Evolutionary conservation across 352 stramenopile genomes (phyloP), one percentile per base, ranked within the genome.

Genomic region (Blastocystis hominis): DNA sequence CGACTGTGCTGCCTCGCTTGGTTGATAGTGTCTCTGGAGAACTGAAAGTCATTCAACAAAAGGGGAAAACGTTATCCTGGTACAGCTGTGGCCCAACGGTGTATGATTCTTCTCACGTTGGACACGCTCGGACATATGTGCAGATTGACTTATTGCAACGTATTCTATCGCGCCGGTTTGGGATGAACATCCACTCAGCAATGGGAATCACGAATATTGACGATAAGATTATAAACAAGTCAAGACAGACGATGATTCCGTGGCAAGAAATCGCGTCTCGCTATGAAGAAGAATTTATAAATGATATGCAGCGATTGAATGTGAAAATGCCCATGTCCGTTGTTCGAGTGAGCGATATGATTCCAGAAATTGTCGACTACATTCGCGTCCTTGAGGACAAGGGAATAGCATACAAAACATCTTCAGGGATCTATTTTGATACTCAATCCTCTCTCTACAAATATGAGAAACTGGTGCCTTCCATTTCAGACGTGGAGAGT

Each of bases 11-110:
- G 3, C 77, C 77, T 42, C n/a, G 77, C 55, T 30, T 87, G 17
- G 34, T 78, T 3, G 77, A 87, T 59, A 87, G 77, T 61, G 53
- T 87, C 10, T 61, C 36, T 15, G 66, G 66, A 50, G n/a, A 50
- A 20, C 68, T 44, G 30, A 87, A 78, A 47, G 54, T 36, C 17
- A 40, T 87, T 10, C 20, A 56, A 3, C 62, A 86, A 90, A 89
- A 95, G 62, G 91, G 92, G 87, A 93, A 94, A 77, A 92, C 91
- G 59, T 93, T 97, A 86, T 91, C 94, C 34, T 98, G 95, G 96
- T 99, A 99, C 92, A 97, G 96, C 89, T 99, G 97, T 91, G 97
- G 97, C 55, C 97, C 97, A 7, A 99, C 97, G 0, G 96, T 98
- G 6, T 99, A 99, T 91, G 96, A 98, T 89, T 94, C 95, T 80